A percentile compares a stretch with the other conserved stretches of the same genome.
These are phyloP conservation scores for Fusarium udum DNA, from an alignment of 2,329 filamentous ascomycete genomes.

Conservation along the genomic window DNA sequence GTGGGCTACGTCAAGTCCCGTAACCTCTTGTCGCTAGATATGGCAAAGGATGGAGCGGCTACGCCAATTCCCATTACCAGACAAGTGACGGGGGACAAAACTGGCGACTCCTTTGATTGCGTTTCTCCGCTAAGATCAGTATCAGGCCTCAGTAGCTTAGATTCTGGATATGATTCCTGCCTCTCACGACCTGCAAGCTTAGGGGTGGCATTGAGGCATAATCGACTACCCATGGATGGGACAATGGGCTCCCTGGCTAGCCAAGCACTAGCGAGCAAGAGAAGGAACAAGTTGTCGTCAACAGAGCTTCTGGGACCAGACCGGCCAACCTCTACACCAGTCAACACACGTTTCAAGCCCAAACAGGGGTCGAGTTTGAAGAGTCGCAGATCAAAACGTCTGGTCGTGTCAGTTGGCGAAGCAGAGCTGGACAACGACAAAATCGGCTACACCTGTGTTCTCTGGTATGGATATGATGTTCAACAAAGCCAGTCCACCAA, in stretches of 20 bases:
- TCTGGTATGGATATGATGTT: constrained; percentile 42
- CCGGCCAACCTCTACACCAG: constrained; percentile 22
- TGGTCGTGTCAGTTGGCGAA: constrained; percentile 30
- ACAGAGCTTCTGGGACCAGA: constrained; percentile 32
- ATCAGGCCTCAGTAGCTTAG: constrained; percentile 39
- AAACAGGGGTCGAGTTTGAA: constrained; percentile 12
- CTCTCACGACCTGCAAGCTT: constrained; percentile 36
- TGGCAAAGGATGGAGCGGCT: constrained; percentile 10
- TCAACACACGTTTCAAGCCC: not conserved
- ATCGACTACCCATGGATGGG: constrained; percentile 32
- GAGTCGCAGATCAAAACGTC: not conserved
- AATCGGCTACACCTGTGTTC: constrained; percentile 37
- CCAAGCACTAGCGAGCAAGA: constrained; percentile 29
- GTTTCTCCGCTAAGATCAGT: constrained; percentile 34
- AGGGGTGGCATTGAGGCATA: constrained; percentile 22
- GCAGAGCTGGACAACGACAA: constrained; percentile 34
- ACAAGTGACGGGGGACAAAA: constrained; percentile 20
- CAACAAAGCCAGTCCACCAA: constrained; percentile 34
- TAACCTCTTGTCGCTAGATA: constrained; percentile 32
- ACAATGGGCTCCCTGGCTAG: constrained; percentile 20
- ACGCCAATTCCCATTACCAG: constrained; percentile 40
- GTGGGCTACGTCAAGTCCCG: constrained; percentile 42
- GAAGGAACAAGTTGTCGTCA: constrained; percentile 25
- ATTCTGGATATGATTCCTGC: constrained; percentile 42
- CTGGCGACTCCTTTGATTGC: constrained; percentile 25